These are phyloP conservation scores for Heliamphora pulchella DNA, from an alignment of 179 eudicot genomes.

Conservation along the genomic window DNA sequence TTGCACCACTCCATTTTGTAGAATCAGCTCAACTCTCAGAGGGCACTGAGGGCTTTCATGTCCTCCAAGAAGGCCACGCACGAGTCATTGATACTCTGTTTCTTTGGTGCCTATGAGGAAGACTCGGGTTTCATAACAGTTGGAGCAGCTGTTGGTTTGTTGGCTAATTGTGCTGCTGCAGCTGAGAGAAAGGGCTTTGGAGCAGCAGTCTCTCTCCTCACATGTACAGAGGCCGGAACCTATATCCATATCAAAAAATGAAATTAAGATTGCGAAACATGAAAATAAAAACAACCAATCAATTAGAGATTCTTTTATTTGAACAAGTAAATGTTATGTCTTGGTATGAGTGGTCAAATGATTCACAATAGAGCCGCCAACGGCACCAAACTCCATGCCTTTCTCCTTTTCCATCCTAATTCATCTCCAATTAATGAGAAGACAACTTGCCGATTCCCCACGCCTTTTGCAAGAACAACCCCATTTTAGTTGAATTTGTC, in stretches of 20 bases:
- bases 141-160: conserved; percentile 33
- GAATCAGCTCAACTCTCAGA: conserved; percentile 50
- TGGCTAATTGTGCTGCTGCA: conserved; percentile 31
- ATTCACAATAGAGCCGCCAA: too few relatives aligned
- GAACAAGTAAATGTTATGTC: too few relatives aligned
- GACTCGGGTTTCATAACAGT: conserved; percentile 40
- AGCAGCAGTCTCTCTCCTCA: conserved; percentile 70
- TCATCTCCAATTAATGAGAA: too few relatives aligned
- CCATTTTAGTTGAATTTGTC: too few relatives aligned
- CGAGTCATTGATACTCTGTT: conserved; percentile 80
- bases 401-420: too few relatives aligned
- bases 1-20: background rate
- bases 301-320: too few relatives aligned
- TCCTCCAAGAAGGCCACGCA: conserved; percentile 92
- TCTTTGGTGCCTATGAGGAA: conserved; percentile 46
- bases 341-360: too few relatives aligned
- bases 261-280: background rate
- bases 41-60: conserved; percentile 97
- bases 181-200: conserved; percentile 45
- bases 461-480: too few relatives aligned
- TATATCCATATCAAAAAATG: conserved; percentile 23
- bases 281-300: background rate
- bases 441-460: too few relatives aligned
- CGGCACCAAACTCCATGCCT: too few relatives aligned
- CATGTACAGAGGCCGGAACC: conserved; percentile 97